Conservation (phyloP, 495 filamentous ascomycete species). For the Evernia prunastri region DNA sequence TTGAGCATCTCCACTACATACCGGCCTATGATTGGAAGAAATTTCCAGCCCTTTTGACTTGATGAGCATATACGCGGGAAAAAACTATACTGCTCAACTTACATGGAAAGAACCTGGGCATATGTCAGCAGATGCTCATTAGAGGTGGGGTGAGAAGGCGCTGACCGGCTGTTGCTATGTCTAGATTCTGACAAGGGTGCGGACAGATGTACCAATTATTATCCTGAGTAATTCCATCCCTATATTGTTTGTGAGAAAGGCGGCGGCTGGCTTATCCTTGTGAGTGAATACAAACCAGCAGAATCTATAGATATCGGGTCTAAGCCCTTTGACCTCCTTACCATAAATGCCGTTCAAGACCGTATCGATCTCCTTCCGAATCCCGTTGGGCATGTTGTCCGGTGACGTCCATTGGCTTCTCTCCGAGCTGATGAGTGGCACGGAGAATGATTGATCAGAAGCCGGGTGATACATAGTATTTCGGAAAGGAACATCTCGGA, state of each 20-base stretch:
- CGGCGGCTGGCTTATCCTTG: background rate
- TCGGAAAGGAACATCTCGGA: conserved; percentile 33
- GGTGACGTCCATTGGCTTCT: conserved; percentile 42
- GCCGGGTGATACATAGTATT: conserved; percentile 36
- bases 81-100: background rate
- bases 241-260: background rate
- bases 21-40: conserved; percentile 53
- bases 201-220: conserved; percentile 52
- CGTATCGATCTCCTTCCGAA: conserved; percentile 14
- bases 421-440: conserved; percentile 38
- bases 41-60: conserved; percentile 50
- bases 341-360: conserved; percentile 19
- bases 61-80: conserved; percentile 19
- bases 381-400: conserved; percentile 4
- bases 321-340: conserved; percentile 8
- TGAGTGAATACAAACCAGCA: conserved; percentile 9
- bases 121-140: background rate
- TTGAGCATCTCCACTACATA: conserved; percentile 53
- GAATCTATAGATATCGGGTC: conserved; percentile 2
- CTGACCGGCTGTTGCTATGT: conserved; percentile 43
- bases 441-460: conserved; percentile 41
- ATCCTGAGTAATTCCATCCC: conserved; percentile 14
- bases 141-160: background rate
- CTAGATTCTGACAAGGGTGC: conserved; percentile 46
- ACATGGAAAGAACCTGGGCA: conserved; percentile 13